Evolutionary conservation across 495 filamentous ascomycete species (phyloP).

Genomic region (Podospora comata): DNA sequence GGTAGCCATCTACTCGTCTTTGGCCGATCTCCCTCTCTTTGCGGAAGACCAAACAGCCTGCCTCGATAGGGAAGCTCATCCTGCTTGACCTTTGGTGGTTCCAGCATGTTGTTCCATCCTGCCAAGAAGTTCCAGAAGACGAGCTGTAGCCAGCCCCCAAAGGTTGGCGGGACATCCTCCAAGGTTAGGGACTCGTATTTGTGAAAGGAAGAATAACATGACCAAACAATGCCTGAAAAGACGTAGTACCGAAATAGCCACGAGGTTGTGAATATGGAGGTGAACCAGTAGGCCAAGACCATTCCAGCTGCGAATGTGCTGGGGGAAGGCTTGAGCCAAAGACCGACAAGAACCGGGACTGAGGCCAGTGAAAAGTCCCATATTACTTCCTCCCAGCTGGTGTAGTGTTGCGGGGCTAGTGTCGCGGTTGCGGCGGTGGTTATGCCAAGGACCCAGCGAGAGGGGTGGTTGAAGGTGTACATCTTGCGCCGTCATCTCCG

Average conservation of each 20-base stretch:
- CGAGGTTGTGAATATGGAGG: not conserved
- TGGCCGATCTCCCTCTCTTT: not conserved
- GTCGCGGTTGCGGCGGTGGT: not conserved
- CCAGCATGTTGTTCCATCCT: not conserved
- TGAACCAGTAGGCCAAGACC: conserved; percentile 5
- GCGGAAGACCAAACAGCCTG: not conserved
- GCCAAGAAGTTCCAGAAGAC: not conserved
- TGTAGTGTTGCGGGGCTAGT: conserved; percentile 3
- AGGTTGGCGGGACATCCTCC: not conserved
- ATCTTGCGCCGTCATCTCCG: not conserved
- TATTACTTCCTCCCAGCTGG: not conserved
- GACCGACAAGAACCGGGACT: not conserved
- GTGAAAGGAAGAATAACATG: not conserved
- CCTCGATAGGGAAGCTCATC: not conserved
- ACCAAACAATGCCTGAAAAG: not conserved
- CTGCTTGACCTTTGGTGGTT: not conserved
- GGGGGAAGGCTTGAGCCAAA: not conserved
- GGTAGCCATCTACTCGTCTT: not conserved
- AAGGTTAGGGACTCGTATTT: not conserved
- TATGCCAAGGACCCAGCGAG: not conserved
- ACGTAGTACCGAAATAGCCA: conserved; percentile 7
- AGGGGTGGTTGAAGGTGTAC: not conserved
- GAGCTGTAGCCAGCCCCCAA: not conserved
- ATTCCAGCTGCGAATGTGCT: not conserved
- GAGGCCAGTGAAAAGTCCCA: conserved; percentile 11